Evolutionary conservation across 1,139 yeast species (phyloP), one percentile per base, ranked within the genome.

Genomic region (Protomyces pachydermus): DNA sequence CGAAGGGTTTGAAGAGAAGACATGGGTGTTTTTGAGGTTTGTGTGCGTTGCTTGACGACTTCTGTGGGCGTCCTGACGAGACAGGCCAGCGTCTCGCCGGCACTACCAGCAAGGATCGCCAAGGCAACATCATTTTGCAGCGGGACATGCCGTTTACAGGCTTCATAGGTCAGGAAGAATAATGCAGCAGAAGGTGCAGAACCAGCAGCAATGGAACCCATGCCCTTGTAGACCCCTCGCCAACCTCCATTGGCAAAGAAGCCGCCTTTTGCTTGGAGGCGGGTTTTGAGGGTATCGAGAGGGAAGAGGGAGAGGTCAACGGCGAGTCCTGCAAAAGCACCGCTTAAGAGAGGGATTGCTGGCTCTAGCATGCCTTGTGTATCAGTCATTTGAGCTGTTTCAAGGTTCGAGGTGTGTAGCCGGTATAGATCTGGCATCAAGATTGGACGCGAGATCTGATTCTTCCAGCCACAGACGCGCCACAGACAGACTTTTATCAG

Each of bases 251-350:
- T 93, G 25, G 76, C 79, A 74, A 90, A 88, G 72, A 93, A 91
- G 0, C 98, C 98, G 37, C 97, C 97, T 72, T 85, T 85, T 39
- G 98, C 98, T 74, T 93, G 99, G 18, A 93, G 78, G 66, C 99
- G 78, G 0, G 99, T 93, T 76, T 93, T 93, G 68, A 93, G 71
- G 1, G 99, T 95, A 71, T 95, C 99, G 55, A 93, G 89, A 9
- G 99, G 98, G 78, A 93, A 93, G 76, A 93, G 93, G 8, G 88
- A 91, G 56, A 93, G 79, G 76, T 93, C 99, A 0, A 97, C 91
- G 5, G 95, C 86, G 2, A 97, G 91, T 12, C 98, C 98, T 1
- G 98, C 97, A 69, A 95, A 86, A 18, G 90, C 98, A 54, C 99
- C 98, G 28, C 52, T 38, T 18, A 58, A 45, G 45, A 58, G 39